Conservation (phyloP, 768 basidiomycete genomes). For the Lactarius sanguifluus region DNA sequence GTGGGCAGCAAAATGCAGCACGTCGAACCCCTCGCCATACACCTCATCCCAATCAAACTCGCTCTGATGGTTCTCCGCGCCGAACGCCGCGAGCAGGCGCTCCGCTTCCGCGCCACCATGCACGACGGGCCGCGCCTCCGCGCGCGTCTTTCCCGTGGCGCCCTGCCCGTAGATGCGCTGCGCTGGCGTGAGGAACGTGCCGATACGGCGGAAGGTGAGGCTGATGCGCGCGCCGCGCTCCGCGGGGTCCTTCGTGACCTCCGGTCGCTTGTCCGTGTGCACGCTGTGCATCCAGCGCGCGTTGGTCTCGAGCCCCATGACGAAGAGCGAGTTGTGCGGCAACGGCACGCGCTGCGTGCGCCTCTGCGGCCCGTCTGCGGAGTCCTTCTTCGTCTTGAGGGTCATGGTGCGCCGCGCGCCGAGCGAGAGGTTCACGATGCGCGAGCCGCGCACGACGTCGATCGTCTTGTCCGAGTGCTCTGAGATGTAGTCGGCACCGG, state of each 20-base stretch:
- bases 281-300: slow-evolving; percentile 75
- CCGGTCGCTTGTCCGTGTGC: slow-evolving; percentile 69
- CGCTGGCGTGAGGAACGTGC: slow-evolving; percentile 61
- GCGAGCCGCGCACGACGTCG: slow-evolving; percentile 71
- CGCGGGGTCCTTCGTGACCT: slow-evolving; percentile 55
- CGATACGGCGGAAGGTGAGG: slow-evolving; percentile 75
- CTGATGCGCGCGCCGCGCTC: slow-evolving; percentile 70
- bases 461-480: slow-evolving; percentile 88
- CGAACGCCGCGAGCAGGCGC: slow-evolving; percentile 61
- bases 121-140: slow-evolving; percentile 54
- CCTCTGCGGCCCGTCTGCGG: slow-evolving; percentile 4
- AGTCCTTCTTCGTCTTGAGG: slow-evolving; percentile 62
- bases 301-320: slow-evolving; percentile 74
- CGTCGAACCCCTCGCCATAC: slow-evolving; percentile 71
- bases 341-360: slow-evolving; percentile 62
- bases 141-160: slow-evolving; percentile 59
- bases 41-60: slow-evolving; percentile 66
- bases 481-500: slow-evolving; percentile 78
- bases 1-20: slow-evolving; percentile 46
- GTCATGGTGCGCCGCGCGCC: slow-evolving; percentile 79
- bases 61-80: slow-evolving; percentile 67
- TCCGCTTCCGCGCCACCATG: slow-evolving; percentile 50
- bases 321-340: slow-evolving; percentile 81
- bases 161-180: slow-evolving; percentile 71
- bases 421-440: slow-evolving; percentile 77